A percentile compares a stretch with the other conserved stretches of the same genome.
These are phyloP conservation scores for Anthracocystis walkeri DNA, from an alignment of 1,284 basidiomycete genomes.

Conservation along the genomic window DNA sequence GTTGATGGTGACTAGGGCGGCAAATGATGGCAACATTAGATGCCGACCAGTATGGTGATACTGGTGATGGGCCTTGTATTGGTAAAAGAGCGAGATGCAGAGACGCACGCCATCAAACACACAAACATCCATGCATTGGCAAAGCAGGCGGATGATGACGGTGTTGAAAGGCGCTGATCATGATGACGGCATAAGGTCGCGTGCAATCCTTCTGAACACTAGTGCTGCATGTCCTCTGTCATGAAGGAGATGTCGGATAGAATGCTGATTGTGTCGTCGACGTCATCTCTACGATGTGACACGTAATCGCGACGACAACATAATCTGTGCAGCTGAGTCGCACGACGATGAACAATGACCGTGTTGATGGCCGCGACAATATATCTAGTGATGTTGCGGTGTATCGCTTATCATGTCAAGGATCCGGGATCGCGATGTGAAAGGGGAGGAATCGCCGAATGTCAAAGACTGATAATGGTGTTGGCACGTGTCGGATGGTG, in stretches of 20 bases:
- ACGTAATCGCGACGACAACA: background rate
- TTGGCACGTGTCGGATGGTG: background rate
- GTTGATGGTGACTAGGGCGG: background rate
- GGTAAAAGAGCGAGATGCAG: background rate
- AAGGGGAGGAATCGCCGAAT: background rate
- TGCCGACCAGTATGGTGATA: background rate
- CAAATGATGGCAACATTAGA: background rate
- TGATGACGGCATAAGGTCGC: background rate
- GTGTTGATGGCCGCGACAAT: background rate
- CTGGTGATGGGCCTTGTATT: background rate
- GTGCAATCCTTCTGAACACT: background rate
- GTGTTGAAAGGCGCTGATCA: background rate
- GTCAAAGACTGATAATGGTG: background rate
- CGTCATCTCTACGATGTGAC: background rate
- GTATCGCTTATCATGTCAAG: background rate
- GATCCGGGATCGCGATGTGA: background rate
- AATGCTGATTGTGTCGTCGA: background rate
- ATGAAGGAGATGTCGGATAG: background rate
- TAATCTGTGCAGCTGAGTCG: constrained; percentile 1
- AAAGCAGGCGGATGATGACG: background rate
- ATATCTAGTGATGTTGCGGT: background rate
- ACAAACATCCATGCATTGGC: background rate
- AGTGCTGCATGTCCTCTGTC: background rate
- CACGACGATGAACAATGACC: background rate
- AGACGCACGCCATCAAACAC: background rate